Base-by-base conservation (phyloP, 352 stramenopile genomes). In the Phytophthora tentaculata region DNA sequence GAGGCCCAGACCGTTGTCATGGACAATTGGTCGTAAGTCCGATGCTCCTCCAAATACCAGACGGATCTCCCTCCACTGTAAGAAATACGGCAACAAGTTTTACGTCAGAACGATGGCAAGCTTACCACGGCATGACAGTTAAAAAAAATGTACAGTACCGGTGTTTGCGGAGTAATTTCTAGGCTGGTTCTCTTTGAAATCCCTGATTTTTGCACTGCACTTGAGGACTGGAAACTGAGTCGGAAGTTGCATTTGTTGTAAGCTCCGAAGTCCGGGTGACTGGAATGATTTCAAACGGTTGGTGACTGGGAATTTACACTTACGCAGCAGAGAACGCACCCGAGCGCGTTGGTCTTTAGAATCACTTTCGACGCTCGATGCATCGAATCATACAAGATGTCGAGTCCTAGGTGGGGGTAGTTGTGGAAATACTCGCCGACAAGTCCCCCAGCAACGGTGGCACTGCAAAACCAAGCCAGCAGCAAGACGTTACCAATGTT, bases 171-270 rank as follows among this genome's bases (percentile, higher is more conserved):
- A 3, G 84, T 91, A 28, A 94, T 85, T 47, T 80, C 69, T 1
- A 76, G 68, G 19, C 76, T 79, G 0, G 73, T 70, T 37, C 62
- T 71, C 60, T 89, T 87, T 57, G 78, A 83, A 32, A 82, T 59
- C 0, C 59, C 70, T 19, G 78, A 83, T 44, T 84, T 81, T 45
- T 87, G 76, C 13, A 81, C 65, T 48, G 73, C 71, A 24, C 69
- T 35, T 6, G 73, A 61, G 7, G 69, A 80, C 26, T 83, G 73
- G 44, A 94, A 88, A 54, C 69, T 82, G 44, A 96, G 58, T 17
- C 71, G 78, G 43, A 91, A 96, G 55, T 96, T 96, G 73, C 86
- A 96, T 61, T 96, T 96, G 64, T 92, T 81, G 65, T 94, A 96
- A 14, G 81, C 72, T 13, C 84, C 85, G 61, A 96, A 96, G 39